Conservation (phyloP, 441 rosid species). For the Melastoma candidum region DNA sequence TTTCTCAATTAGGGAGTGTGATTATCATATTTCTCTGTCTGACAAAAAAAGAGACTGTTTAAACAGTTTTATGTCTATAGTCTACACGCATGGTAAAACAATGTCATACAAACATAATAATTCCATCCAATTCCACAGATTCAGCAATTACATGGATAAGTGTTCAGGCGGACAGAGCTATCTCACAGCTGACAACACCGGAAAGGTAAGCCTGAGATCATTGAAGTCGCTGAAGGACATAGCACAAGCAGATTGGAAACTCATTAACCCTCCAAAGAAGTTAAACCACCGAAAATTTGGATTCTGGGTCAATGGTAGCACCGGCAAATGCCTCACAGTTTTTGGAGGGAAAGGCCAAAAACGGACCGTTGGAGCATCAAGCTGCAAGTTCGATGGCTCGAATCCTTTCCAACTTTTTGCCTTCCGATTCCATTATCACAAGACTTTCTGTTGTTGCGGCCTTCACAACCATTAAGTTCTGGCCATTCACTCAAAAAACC, state of each 20-base stretch:
- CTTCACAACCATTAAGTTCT: conserved; percentile 23
- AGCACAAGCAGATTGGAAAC: conserved; percentile 40
- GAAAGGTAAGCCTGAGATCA: conserved; percentile 26
- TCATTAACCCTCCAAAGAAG: conserved; percentile 26
- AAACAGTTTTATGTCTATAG: too few relatives aligned
- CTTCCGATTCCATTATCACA: conserved; percentile 43
- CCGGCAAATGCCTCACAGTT: conserved; percentile 42
- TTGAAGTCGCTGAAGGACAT: conserved; percentile 27
- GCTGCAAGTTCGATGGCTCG: conserved; percentile 42
- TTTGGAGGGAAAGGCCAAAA: conserved; percentile 15
- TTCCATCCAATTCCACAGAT: conserved; percentile 17
- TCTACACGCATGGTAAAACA: too few relatives aligned
- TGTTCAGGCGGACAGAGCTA: conserved; percentile 32
- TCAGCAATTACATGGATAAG: conserved; percentile 43
- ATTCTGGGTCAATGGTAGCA: conserved; percentile 31
- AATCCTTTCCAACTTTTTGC: conserved; percentile 35
- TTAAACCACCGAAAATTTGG: conserved; percentile 28
- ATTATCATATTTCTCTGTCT: too few relatives aligned
- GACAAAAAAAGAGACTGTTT: too few relatives aligned
- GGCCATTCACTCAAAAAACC: not conserved
- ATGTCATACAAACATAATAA: too few relatives aligned
- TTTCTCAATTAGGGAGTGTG: too few relatives aligned
- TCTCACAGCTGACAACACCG: conserved; percentile 30
- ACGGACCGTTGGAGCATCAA: conserved; percentile 32
- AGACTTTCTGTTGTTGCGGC: conserved; percentile 40